Evolutionary conservation across 2,329 filamentous ascomycete species (phyloP).

Genomic region (Gliomastix tumulicola): DNA sequence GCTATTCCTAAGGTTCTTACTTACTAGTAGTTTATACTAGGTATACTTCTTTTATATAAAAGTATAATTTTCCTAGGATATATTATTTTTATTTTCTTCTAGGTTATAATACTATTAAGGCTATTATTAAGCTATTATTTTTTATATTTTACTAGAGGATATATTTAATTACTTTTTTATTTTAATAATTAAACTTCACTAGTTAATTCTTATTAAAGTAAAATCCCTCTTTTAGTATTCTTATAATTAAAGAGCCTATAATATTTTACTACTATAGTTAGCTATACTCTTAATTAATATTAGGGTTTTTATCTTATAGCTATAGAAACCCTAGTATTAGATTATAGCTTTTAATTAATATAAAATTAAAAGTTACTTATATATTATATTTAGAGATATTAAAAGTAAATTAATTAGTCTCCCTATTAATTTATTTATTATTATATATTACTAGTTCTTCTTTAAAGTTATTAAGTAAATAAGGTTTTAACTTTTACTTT

Average conservation of each 20-base stretch:
- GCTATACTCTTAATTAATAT: background rate
- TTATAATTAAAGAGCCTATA: background rate
- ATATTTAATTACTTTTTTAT: background rate
- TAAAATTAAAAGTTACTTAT: background rate
- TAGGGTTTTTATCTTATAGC: background rate
- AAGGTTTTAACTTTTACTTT: background rate
- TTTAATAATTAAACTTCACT: background rate
- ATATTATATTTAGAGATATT: background rate
- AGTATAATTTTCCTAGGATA: conserved; percentile 2
- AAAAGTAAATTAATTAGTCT: background rate
- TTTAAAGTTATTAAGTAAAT: background rate
- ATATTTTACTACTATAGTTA: background rate
- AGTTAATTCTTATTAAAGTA: background rate
- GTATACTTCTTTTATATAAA: no score
- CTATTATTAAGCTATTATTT: background rate
- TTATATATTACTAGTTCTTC: background rate
- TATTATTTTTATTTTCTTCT: background rate
- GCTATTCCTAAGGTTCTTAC: no score
- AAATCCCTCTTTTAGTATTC: background rate
- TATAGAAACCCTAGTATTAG: background rate
- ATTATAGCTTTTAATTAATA: background rate
- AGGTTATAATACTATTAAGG: background rate
- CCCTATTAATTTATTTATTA: background rate
- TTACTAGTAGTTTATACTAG: no score
- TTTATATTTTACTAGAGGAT: background rate